Percentiles rank a stretch among this genome's conserved stretches.
phyloP scores from a whole-genome alignment of 1,284 basidiomycete species.

The Hymenochaete sp. region DNA sequence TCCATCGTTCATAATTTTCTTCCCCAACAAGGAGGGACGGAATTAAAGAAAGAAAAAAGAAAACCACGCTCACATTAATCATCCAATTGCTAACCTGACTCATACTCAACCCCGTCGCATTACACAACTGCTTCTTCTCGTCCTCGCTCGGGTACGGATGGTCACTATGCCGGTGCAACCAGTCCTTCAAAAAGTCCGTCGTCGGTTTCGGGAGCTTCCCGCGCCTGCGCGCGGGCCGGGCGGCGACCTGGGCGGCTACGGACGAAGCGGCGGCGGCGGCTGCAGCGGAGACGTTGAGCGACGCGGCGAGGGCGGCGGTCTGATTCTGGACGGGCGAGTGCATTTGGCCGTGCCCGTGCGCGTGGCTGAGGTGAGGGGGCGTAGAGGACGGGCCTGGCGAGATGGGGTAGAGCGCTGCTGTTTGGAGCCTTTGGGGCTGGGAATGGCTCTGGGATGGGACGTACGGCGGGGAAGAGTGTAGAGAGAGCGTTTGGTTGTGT shows the following conservation, averaged over 20 bases:
- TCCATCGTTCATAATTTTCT: slow-evolving; percentile 6
- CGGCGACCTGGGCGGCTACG: slow-evolving; percentile 48
- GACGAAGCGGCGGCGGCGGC: slow-evolving; percentile 27
- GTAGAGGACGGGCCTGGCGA: slow-evolving; percentile 1
- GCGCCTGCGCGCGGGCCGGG: slow-evolving; percentile 67
- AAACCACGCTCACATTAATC: slow-evolving; percentile 62
- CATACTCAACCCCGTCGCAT: slow-evolving; percentile 79
- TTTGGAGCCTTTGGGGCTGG: slow-evolving; percentile 2
- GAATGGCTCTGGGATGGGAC: slow-evolving; percentile 18
- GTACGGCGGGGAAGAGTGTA: slow-evolving; percentile 21
- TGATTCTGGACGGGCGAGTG: too few species aligned
- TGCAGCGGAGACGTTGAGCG: slow-evolving; percentile 38
- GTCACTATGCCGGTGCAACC: slow-evolving; percentile 81
- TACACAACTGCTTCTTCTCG: slow-evolving; percentile 83
- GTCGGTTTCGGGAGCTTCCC: slow-evolving; percentile 87
- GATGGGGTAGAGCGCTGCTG: slow-evolving; percentile 9
- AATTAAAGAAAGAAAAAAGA: slow-evolving; percentile 18
- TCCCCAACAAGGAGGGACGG: slow-evolving; percentile 19
- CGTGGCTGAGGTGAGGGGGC: slow-evolving; percentile 1
- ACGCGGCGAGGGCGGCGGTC: slow-evolving; percentile 27
- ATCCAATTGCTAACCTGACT: slow-evolving; percentile 87
- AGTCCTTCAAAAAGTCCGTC: slow-evolving; percentile 83
- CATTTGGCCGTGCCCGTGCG: slow-evolving; percentile 19
- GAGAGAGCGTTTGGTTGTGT: too few species aligned
- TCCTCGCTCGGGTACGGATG: slow-evolving; percentile 88